phyloP scores from a whole-genome alignment of 208 protist genomes.

The Polymyxa betae region DNA sequence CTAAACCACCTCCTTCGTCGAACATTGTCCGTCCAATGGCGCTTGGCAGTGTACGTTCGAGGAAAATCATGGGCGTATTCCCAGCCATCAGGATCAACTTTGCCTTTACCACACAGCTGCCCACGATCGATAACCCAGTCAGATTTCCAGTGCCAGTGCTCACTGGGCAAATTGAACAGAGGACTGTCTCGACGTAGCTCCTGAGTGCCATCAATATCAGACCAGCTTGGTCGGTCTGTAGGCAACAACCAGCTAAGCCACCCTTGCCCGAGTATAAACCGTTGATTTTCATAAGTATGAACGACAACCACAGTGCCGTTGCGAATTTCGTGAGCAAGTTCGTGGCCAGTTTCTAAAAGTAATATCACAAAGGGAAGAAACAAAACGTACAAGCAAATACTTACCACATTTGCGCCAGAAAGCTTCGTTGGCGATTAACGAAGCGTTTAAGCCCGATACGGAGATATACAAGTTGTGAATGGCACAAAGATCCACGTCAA shows the following conservation, averaged over 20 bases:
- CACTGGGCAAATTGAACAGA: conserved; percentile 39
- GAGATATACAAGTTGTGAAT: background rate
- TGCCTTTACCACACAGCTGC: background rate
- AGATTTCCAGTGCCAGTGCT: conserved; percentile 9
- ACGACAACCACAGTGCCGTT: background rate
- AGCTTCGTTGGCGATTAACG: background rate
- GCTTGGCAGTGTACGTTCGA: background rate
- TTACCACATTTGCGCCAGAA: background rate
- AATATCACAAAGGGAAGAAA: background rate
- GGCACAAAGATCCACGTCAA: background rate
- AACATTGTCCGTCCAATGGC: conserved; percentile 40
- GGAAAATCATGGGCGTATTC: conserved; percentile 47
- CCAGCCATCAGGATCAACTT: conserved; percentile 17
- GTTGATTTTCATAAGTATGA: conserved; percentile 46
- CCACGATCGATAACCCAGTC: conserved; percentile 16
- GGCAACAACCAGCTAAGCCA: background rate
- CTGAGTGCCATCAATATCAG: conserved; percentile 17
- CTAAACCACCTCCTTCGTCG: background rate
- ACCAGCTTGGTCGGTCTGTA: conserved; percentile 21
- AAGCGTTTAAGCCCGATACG: background rate
- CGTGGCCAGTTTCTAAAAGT: background rate
- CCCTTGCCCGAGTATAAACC: conserved; percentile 3
- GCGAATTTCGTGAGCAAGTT: background rate
- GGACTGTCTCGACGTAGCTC: background rate
- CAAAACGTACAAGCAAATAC: background rate